Evolutionary conservation across 2,329 filamentous ascomycete species (phyloP).

Genomic region (Talaromyces rugulosus): DNA sequence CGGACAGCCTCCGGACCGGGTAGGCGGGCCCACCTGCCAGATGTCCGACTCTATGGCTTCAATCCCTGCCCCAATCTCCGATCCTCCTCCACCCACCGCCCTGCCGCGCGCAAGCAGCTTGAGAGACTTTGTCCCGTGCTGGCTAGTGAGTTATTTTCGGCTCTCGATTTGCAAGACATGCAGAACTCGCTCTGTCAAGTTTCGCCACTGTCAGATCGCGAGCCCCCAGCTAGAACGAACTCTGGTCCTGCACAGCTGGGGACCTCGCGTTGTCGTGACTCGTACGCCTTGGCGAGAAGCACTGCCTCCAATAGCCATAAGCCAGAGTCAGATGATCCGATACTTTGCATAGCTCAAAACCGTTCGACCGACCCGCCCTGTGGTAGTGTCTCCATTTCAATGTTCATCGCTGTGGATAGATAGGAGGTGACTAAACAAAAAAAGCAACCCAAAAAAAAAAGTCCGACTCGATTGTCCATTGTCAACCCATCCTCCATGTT

Average conservation of each 20-base stretch:
- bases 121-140: neutral
- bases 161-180: neutral
- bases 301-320: neutral
- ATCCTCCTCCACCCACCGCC: neutral
- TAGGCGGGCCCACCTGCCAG: neutral
- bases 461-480: neutral
- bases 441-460: neutral
- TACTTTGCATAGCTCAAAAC: neutral
- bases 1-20: neutral
- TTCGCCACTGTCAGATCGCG: neutral
- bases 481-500: conserved; percentile 4
- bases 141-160: neutral
- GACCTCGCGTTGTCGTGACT: neutral
- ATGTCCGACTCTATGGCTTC: neutral
- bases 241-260: neutral
- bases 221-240: neutral
- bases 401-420: neutral
- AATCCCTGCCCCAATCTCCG: neutral
- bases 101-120: no score
- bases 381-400: neutral
- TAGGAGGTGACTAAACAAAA: neutral
- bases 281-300: neutral
- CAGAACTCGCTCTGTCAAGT: neutral
- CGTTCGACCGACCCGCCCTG: neutral
- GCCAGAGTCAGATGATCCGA: neutral